A percentile compares a stretch with the other conserved stretches of the same genome.
Evolutionary conservation across 1,284 basidiomycete genomes (phyloP).

Genomic region (Phenoliferia sp.): DNA sequence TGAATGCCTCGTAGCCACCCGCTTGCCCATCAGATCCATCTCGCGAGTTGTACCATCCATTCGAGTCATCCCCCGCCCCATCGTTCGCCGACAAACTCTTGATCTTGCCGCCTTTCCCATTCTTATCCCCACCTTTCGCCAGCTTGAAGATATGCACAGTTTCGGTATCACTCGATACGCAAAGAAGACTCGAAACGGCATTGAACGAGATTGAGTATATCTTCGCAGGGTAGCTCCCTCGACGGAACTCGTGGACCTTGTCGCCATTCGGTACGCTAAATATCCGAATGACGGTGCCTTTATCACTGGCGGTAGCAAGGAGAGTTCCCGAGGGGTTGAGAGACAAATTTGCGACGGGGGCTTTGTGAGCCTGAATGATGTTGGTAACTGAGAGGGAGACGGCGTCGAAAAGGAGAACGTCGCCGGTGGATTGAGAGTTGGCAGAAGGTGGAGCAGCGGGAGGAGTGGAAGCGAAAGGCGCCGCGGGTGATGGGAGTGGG

Average conservation of each 20-base stretch:
- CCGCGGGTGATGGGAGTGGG: constrained; percentile 76
- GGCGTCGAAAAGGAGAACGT: constrained; percentile 90
- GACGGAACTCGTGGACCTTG: constrained; percentile 88
- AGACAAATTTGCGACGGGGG: constrained; percentile 80
- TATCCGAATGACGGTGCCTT: constrained; percentile 94
- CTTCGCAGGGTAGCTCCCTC: constrained; percentile 77
- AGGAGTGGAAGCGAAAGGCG: constrained; percentile 52
- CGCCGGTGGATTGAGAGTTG: constrained; percentile 59
- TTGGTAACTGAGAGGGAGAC: constrained; percentile 85
- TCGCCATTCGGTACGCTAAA: constrained; percentile 87
- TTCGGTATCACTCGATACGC: constrained; percentile 86
- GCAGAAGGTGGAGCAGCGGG: constrained; percentile 44
- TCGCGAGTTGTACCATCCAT: constrained; percentile 21
- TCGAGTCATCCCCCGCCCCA: constrained; percentile 22
- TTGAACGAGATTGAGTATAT: constrained; percentile 95
- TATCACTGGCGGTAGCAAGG: constrained; percentile 89
- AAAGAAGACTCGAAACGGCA: constrained; percentile 70
- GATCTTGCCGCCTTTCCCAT: constrained; percentile 1
- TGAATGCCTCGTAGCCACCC: constrained; percentile 44
- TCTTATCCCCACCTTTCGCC: constrained; percentile 39
- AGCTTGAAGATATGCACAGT: constrained; percentile 98
- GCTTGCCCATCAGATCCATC: constrained; percentile 15
- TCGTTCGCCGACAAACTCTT: constrained; percentile 19
- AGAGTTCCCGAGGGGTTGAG: constrained; percentile 84
- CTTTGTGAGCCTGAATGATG: constrained; percentile 95